Conservation (phyloP, 2,329 filamentous ascomycete genomes). For the Teratosphaeria destructans region DNA sequence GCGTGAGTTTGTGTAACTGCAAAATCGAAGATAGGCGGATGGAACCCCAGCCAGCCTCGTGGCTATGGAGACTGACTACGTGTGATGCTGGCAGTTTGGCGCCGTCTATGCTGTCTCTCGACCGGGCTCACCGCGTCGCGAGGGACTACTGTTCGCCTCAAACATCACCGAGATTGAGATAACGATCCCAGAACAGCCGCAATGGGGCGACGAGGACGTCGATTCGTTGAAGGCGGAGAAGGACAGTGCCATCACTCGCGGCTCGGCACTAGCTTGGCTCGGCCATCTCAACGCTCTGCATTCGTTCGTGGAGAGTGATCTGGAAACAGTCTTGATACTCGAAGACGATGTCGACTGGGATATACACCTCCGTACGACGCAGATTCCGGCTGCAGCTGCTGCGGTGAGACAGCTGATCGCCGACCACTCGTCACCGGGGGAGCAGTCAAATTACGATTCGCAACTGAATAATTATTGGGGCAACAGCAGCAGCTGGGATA, state of each 20-base stretch:
- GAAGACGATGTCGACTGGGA: slow-evolving; percentile 40
- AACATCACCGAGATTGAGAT: slow-evolving; percentile 30
- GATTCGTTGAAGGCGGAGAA: slow-evolving; percentile 17
- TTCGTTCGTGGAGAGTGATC: slow-evolving; percentile 32
- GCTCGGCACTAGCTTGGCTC: slow-evolving; percentile 31
- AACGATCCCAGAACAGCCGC: slow-evolving; percentile 28
- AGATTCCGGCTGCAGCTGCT: slow-evolving; percentile 31
- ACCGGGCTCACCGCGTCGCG: slow-evolving; percentile 23
- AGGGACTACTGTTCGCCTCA: slow-evolving; percentile 27
- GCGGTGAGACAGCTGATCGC: slow-evolving; percentile 29
- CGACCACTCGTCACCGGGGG: neutral
- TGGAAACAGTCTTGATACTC: slow-evolving; percentile 33
- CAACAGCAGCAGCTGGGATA: slow-evolving; percentile 26
- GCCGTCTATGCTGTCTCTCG: slow-evolving; percentile 30
- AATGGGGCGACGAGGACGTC: slow-evolving; percentile 28
- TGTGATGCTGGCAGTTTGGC: slow-evolving; percentile 20
- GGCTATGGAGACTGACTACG: neutral
- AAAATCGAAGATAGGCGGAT: neutral
- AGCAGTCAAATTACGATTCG: neutral
- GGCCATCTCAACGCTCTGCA: slow-evolving; percentile 30
- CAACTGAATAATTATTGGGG: slow-evolving; percentile 29
- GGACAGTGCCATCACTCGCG: slow-evolving; percentile 24
- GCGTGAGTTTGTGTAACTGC: slow-evolving; percentile 5
- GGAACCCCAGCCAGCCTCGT: neutral
- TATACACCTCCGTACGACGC: slow-evolving; percentile 33